Base-by-base conservation (phyloP, 208 protist genomes). In the Leishmania aethiopica region DNA sequence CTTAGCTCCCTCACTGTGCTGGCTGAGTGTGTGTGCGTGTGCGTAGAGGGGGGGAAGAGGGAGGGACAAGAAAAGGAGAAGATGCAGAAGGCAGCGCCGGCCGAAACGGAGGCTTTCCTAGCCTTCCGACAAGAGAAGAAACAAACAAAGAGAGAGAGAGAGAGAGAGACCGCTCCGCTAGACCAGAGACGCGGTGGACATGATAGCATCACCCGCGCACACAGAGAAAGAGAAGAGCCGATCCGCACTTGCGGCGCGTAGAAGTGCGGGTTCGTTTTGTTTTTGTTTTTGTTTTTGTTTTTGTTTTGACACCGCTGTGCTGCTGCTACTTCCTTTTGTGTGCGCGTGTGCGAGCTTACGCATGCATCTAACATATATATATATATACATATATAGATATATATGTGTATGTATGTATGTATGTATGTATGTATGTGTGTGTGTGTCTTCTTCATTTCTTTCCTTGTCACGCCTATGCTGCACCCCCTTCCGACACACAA, bases 121-220 rank as follows among this genome's bases (percentile, higher is more conserved):
- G n/a, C 28, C 25, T 35, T 64, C 51, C 3, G 3, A 22, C 17
- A 55, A 22, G 57, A 32, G 28, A 10, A 22, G 13, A n/a, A 32
- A 67, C 5, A 37, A 37, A 37, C 8, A 37, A 59, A 73, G 25
- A 84, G 55, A 70, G 70, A 74, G 35, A 84, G 28, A 42, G 40
- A 42, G 40, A 42, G 40, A 42, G 40, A 42, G 1, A 42, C 40
- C 40, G 40, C 40, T 42, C 49, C 40, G 45, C 76, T 42, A 13
- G 37, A 57, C 40, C 37, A 77, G 42, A 28, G 47, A 80, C 49
- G 62, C n/a, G 32, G 60, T 37, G 75, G 35, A 71, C 42, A 78
- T 28, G 62, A 40, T 13, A 40, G 62, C 62, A 69, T 2, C 32
- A 8, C 62, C 28, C 32, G 13, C 32, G 13, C 32, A 13, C 28